A percentile compares a stretch with the other conserved stretches of the same genome.
Conservation (phyloP, 257 asterid species). For the Plantago elongata region DNA sequence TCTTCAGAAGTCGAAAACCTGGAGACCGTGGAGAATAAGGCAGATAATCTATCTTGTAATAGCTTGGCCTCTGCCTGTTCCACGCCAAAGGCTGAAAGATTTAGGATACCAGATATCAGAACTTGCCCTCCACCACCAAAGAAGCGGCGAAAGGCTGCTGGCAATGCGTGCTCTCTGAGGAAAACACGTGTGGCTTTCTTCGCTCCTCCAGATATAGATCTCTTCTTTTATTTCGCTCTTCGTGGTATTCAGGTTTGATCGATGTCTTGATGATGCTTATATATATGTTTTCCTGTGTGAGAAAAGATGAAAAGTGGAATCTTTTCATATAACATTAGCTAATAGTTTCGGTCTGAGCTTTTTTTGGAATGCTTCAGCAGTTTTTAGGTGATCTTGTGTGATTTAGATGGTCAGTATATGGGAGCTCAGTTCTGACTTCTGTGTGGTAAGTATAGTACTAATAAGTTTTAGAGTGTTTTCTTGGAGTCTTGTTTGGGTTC, state of each 20-base stretch:
- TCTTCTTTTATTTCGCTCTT: slow-evolving; percentile 55
- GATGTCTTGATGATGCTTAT: slow-evolving; percentile 8
- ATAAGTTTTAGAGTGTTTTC: not conserved
- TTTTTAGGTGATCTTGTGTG: not conserved
- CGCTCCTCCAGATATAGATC: slow-evolving; percentile 66
- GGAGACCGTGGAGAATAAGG: slow-evolving; percentile 7
- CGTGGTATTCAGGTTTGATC: slow-evolving; percentile 50
- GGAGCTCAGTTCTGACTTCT: slow-evolving; percentile 18
- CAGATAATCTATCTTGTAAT: slow-evolving; percentile 7
- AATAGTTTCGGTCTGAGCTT: not conserved
- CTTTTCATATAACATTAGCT: not conserved
- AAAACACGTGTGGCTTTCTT: slow-evolving; percentile 47
- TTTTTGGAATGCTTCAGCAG: slow-evolving; percentile 6
- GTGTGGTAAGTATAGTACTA: slow-evolving; percentile 17
- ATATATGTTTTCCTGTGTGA: not conserved
- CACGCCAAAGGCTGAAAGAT: slow-evolving; percentile 61
- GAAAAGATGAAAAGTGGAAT: not conserved
- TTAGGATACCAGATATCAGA: slow-evolving; percentile 52
- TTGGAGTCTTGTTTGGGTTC: not conserved
- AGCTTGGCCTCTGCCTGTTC: slow-evolving; percentile 29
- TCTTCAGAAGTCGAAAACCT: slow-evolving; percentile 8
- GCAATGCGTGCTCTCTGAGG: slow-evolving; percentile 25
- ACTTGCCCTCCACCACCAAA: slow-evolving; percentile 89
- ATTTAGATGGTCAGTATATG: slow-evolving; percentile 17
- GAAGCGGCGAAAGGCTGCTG: slow-evolving; percentile 35